phyloP scores from a whole-genome alignment of 73 alveolate genomes.

The Uronychia binucleata region DNA sequence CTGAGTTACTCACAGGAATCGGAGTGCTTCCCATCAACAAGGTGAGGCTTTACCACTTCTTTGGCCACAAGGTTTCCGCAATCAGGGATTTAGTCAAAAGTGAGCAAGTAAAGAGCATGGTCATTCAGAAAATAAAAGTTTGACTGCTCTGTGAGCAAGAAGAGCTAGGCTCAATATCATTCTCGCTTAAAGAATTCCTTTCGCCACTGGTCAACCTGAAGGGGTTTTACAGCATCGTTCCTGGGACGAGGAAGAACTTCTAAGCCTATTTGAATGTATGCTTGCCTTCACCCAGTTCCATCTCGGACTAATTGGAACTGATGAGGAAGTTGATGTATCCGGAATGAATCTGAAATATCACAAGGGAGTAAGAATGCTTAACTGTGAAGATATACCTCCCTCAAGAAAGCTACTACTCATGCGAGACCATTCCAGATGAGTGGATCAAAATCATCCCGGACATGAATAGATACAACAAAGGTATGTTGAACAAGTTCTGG shows the following conservation, averaged over 20 bases:
- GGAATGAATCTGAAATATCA: slow-evolving; percentile 13
- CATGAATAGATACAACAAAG: neutral
- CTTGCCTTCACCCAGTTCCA: slow-evolving; percentile 12
- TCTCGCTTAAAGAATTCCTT: slow-evolving; percentile 28
- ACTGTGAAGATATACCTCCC: slow-evolving; percentile 18
- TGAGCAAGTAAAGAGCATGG: neutral
- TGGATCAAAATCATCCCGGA: slow-evolving; percentile 43
- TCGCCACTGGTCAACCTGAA: slow-evolving; percentile 35
- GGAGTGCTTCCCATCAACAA: slow-evolving; percentile 55
- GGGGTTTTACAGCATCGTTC: slow-evolving; percentile 19
- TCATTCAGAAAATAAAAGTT: slow-evolving; percentile 19
- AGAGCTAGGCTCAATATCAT: slow-evolving; percentile 15
- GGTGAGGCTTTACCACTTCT: slow-evolving; percentile 69
- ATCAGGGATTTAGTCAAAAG: neutral
- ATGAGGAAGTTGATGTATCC: slow-evolving; percentile 37
- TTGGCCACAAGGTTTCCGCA: slow-evolving; percentile 25
- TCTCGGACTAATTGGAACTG: slow-evolving; percentile 36
- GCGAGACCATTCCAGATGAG: slow-evolving; percentile 52
- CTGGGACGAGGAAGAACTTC: slow-evolving; percentile 18
- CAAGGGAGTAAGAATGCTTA: neutral
- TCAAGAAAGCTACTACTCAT: slow-evolving; percentile 39
- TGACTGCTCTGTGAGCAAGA: slow-evolving; percentile 18
- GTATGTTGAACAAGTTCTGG: neutral
- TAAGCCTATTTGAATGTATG: slow-evolving; percentile 4
- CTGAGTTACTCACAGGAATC: slow-evolving; percentile 25